Evolutionary conservation across 208 protist genomes (phyloP), one percentile per base, ranked within the genome.

Genomic region (Acanthamoeba royreba): DNA sequence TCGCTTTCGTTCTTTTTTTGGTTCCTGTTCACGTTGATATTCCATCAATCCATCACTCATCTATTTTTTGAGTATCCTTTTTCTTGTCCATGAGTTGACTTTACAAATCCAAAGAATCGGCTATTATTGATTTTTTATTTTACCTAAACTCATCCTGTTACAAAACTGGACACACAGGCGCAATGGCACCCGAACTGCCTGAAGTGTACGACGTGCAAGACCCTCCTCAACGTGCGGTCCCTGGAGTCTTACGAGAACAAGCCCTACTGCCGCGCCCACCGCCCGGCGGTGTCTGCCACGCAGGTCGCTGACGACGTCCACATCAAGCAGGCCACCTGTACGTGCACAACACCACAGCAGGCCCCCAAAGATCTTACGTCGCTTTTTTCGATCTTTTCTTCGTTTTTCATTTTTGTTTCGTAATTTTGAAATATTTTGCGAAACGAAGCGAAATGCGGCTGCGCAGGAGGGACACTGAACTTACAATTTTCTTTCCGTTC

Each of bases 321-420:
- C 69, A 81, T 81, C 69, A 81, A 81, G 40, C 69, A 81, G 40
- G 69, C 69, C 33, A 81, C 69, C 40, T 81, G 69, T 81, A 81
- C 69, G 38, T 25, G n/a, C 28, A 7, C 13, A n/a, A 72, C 61
- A 38, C 61, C 61, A 9, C 2, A n/a, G 40, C 61, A n/a, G 3
- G 1, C 61, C 11, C 28, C 13, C 2, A 3, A 28, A 5, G 9
- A 9, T 25, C 19, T 55, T 19, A 25, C 49, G 49, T 55, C 49
- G 19, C 19, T 55, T 19, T 55, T 55, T 9, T 19, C 49, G 13
- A 19, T 55, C 19, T 55, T 55, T 9, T 55, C n/a, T 55, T 55
- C 19, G 49, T 55, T 55, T 55, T 55, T 9, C 19, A 25, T 55
- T 55, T 9, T 55, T 55, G 9, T 55, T 55, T 55, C 19, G 19